Conservation (phyloP, 306 rosid genomes). For the Cucurbita ficifolia region DNA sequence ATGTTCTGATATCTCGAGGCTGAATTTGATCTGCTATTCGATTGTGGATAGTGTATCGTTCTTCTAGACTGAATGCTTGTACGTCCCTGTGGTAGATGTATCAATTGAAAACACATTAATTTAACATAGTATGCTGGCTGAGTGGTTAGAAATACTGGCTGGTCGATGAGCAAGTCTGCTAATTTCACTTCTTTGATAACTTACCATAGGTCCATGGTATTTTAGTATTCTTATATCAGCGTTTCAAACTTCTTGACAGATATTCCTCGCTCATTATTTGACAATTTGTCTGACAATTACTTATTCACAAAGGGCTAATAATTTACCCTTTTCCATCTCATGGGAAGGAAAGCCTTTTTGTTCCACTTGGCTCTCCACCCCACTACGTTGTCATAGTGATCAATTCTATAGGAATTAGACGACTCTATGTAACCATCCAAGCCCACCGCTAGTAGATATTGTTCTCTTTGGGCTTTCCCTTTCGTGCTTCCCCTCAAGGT, state of each 20-base stretch:
- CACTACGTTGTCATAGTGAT: neutral
- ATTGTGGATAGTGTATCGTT: neutral
- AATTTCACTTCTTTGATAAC: too few relatives aligned
- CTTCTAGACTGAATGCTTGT: neutral
- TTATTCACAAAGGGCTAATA: neutral
- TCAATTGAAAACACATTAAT: neutral
- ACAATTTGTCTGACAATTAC: neutral
- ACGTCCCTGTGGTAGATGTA: neutral
- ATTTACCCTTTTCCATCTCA: neutral
- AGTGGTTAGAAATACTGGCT: too few relatives aligned
- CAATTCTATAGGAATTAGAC: neutral
- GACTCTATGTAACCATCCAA: neutral
- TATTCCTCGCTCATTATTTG: too few relatives aligned
- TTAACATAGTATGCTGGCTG: neutral
- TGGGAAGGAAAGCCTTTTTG: neutral
- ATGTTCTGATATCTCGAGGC: neutral
- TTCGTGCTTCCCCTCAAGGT: too few relatives aligned
- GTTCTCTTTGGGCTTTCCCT: too few relatives aligned
- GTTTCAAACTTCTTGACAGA: neutral
- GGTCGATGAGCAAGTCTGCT: too few relatives aligned
- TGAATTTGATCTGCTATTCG: neutral
- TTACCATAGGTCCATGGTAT: too few relatives aligned
- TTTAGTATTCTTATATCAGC: neutral
- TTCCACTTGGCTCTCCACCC: neutral
- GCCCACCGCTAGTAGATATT: too few relatives aligned